These are phyloP conservation scores for Ambrosia hybrid DNA, from an alignment of 140 eudicot species.

Conservation along the genomic window DNA sequence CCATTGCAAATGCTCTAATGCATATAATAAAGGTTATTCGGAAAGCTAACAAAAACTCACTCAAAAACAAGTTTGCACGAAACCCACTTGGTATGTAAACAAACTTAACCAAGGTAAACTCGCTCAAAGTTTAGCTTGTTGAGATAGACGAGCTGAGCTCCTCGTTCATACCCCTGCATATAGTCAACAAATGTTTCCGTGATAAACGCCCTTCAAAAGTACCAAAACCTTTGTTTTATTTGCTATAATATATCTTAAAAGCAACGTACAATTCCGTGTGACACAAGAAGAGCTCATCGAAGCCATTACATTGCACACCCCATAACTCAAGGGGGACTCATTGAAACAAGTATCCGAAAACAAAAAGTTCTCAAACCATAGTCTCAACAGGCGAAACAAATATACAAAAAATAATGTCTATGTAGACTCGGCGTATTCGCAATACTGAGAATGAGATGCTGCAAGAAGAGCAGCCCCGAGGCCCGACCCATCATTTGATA, in stretches of 20 bases:
- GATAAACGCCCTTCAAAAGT: neutral
- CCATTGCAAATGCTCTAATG: no score
- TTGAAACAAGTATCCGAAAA: constrained; percentile 10
- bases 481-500: constrained; percentile 90
- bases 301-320: constrained; percentile 17
- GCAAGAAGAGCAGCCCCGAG: constrained; percentile 95
- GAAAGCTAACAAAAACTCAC: no score
- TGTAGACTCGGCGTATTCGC: constrained; percentile 46
- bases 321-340: constrained; percentile 29
- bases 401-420: constrained; percentile 25
- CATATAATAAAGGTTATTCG: no score
- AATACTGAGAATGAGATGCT: constrained; percentile 89
- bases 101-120: no score
- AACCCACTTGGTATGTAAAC: no score
- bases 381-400: neutral
- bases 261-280: constrained; percentile 17
- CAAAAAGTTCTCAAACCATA: constrained; percentile 11
- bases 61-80: no score
- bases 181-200: neutral
- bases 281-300: constrained; percentile 11
- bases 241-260: neutral
- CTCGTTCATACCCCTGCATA: no score
- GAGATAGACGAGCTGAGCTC: neutral
- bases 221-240: neutral
- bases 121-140: no score